A percentile compares a stretch with the other conserved stretches of the same genome.
phyloP scores from a whole-genome alignment of 305 asterid species.

The Lippia alba region DNA sequence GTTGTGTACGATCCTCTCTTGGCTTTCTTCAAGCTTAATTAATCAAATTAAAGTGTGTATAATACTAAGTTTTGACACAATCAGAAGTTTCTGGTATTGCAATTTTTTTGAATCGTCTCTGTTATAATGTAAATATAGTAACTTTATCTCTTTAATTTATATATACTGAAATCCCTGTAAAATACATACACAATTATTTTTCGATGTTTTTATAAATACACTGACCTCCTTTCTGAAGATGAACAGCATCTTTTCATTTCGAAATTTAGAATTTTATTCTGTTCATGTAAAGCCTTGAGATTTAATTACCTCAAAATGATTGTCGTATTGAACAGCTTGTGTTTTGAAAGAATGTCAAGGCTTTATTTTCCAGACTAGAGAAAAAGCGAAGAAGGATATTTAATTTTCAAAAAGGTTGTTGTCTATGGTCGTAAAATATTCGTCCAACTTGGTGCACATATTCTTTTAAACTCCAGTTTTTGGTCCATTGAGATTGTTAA shows the following conservation, averaged over 20 bases:
- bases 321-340: constrained; percentile 38
- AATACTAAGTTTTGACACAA: background rate
- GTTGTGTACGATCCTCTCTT: constrained; percentile 61
- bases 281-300: too few species aligned
- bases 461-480: background rate
- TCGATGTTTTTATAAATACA: too few species aligned
- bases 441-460: background rate
- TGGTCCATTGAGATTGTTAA: background rate
- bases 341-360: constrained; percentile 1
- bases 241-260: too few species aligned
- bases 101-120: background rate
- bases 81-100: too few species aligned
- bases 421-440: background rate
- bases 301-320: constrained; percentile 30
- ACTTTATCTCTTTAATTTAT: background rate
- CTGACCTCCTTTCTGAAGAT: too few species aligned
- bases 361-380: too few species aligned
- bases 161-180: too few species aligned
- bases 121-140: constrained; percentile 3
- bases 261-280: too few species aligned
- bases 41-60: constrained; percentile 20
- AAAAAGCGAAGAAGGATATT: too few species aligned
- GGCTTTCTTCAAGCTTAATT: constrained; percentile 52
- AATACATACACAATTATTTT: too few species aligned
- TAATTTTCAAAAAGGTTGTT: background rate